phyloP scores from a whole-genome alignment of 495 filamentous ascomycete species.

The Glarea lozoyensis region DNA sequence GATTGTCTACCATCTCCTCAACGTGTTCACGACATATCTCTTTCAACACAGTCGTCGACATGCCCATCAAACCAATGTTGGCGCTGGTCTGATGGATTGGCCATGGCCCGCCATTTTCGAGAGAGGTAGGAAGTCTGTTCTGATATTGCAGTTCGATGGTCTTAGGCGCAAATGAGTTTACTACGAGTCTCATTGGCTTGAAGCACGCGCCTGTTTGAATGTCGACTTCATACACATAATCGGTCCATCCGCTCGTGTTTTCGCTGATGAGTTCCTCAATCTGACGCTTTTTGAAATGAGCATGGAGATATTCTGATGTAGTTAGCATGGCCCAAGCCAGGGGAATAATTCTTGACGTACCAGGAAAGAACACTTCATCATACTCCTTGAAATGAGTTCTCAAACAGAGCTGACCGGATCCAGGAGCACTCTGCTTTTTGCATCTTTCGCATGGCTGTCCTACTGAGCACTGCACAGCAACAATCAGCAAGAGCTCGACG shows the following conservation, averaged over 20 bases:
- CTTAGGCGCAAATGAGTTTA: conserved; percentile 37
- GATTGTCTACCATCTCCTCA: conserved; percentile 31
- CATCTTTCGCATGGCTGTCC: conserved; percentile 6
- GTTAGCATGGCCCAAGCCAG: conserved; percentile 33
- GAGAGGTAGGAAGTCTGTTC: conserved; percentile 25
- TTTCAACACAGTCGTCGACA: conserved; percentile 31
- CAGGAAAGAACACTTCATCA: conserved; percentile 31
- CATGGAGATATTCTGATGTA: conserved; percentile 37
- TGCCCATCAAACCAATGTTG: conserved; percentile 34
- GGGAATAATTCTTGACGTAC: conserved; percentile 14
- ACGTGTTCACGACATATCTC: conserved; percentile 32
- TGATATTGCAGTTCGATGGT: conserved; percentile 35
- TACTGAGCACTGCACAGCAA: conserved; percentile 3
- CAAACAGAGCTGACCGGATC: conserved; percentile 38
- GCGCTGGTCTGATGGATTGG: conserved; percentile 28
- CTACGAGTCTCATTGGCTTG: conserved; percentile 29
- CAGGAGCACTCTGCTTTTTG: conserved; percentile 10
- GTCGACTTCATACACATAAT: conserved; percentile 25
- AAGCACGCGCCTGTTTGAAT: conserved; percentile 35
- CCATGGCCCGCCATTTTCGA: conserved; percentile 23
- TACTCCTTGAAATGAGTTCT: conserved; percentile 37
- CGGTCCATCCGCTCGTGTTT: conserved; percentile 30
- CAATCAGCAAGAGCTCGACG: neutral
- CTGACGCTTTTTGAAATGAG: conserved; percentile 34
- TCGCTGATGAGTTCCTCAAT: conserved; percentile 33